Evolutionary conservation across 2,329 filamentous ascomycete genomes (phyloP), one percentile per base, ranked within the genome.

Genomic region (Aureobasidium sp.): DNA sequence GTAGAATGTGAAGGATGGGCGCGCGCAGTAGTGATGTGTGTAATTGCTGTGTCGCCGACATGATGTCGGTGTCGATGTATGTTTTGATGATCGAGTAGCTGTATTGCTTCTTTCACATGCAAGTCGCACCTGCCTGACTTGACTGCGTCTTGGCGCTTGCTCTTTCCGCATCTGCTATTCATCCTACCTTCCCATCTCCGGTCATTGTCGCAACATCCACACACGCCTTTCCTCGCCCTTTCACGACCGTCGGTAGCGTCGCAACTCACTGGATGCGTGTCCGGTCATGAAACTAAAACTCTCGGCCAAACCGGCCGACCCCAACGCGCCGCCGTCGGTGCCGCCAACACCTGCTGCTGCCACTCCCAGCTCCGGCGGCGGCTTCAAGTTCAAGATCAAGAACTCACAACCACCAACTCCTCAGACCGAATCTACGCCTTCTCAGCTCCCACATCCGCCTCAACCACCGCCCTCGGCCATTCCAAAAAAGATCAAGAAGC

Each of bases 1-100:
- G 91, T 57, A 97, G 85, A 70, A 96, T 93, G 76, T 97, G 91
- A 63, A 97, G 85, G 64, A 97, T 85, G 52, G 87, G 87, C 1
- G 93, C 93, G 45, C 91, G 90, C 62, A 97, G 82, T 66, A 96
- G 87, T 64, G 89, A 87, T 75, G 90, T 87, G 77, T 88, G 83
- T 53, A 89, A 79, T 65, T 71, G 70, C 62, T 70, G 68, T 27
- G 62, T 49, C 11, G 64, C 56, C 25, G 65, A 64, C 62, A 65
- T 65, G 17, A 37, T 31, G 39, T 57, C 37, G 52, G 39, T 27
- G 20, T 47, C n/a, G 17, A 14, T 22, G 36, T 22, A 39, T 52
- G 49, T 34, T 53, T 55, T 42, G 3, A 27, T 44, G 44, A 25
- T 22, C 17, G 49, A 14, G 25, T 17, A 15, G 27, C 25, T 51